phyloP scores from a whole-genome alignment of 495 filamentous ascomycete species.

The Trypethelium eluteriae region DNA sequence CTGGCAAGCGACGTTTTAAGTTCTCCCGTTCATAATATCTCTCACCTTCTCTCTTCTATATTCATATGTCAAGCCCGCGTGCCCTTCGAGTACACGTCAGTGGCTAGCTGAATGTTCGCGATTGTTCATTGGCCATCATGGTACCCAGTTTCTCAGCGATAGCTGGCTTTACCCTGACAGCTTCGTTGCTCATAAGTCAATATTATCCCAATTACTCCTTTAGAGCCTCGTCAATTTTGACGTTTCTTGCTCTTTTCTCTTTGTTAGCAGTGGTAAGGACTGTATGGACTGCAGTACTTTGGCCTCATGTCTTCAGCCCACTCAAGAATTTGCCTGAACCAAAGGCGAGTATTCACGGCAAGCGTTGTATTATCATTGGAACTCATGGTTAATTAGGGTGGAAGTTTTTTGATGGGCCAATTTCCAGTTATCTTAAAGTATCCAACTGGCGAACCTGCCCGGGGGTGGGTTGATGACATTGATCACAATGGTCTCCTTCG shows the following conservation, averaged over 20 bases:
- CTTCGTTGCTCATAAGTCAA: slow-evolving; percentile 17
- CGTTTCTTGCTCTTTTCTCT: slow-evolving; percentile 19
- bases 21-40: neutral
- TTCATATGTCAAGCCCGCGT: neutral
- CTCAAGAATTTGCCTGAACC: slow-evolving; percentile 27
- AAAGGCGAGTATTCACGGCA: slow-evolving; percentile 14
- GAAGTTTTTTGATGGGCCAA: slow-evolving; percentile 48
- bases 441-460: slow-evolving; percentile 52
- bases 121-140: slow-evolving; percentile 8
- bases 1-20: neutral
- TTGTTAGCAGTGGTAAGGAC: slow-evolving; percentile 11
- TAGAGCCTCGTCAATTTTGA: slow-evolving; percentile 4
- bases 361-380: neutral
- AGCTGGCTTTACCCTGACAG: slow-evolving; percentile 11
- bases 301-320: slow-evolving; percentile 67
- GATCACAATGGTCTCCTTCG: slow-evolving; percentile 85
- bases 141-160: slow-evolving; percentile 11
- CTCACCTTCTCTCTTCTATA: neutral
- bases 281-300: slow-evolving; percentile 37
- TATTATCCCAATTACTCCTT: slow-evolving; percentile 16
- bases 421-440: slow-evolving; percentile 47
- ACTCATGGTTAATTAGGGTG: slow-evolving; percentile 29
- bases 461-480: slow-evolving; percentile 63
- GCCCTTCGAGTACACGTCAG: neutral
- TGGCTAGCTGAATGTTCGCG: neutral